Evolutionary conservation across 345 rosid species (phyloP).

Genomic region (Dovyalis caffra): DNA sequence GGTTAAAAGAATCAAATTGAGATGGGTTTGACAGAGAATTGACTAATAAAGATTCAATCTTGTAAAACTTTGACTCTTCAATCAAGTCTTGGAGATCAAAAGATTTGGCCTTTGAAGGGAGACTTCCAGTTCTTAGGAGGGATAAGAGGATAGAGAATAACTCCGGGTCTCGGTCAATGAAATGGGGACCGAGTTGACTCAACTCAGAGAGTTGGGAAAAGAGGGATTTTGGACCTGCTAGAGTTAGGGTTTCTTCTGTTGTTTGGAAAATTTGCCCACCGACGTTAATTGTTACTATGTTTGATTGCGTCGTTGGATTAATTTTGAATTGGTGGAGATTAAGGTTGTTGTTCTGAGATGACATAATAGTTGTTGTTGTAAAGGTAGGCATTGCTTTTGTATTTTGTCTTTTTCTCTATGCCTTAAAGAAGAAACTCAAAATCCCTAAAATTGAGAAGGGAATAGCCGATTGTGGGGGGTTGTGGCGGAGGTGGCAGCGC

Average conservation of each 20-base stretch:
- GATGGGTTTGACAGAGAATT: constrained; percentile 58
- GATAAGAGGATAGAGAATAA: constrained; percentile 73
- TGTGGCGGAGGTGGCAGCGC: not conserved
- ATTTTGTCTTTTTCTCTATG: not conserved
- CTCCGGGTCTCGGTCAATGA: constrained; percentile 88
- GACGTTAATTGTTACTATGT: constrained; percentile 52
- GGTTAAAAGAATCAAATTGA: constrained; percentile 74
- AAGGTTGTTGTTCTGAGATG: not conserved
- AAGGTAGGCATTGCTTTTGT: constrained; percentile 17
- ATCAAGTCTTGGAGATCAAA: constrained; percentile 67
- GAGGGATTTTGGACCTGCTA: constrained; percentile 64
- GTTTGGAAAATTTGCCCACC: constrained; percentile 85
- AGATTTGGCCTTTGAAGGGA: constrained; percentile 67
- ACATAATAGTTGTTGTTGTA: not conserved
- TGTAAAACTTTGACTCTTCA: constrained; percentile 74
- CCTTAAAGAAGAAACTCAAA: not conserved
- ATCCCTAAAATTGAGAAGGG: not conserved
- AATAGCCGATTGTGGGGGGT: not conserved
- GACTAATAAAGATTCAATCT: constrained; percentile 55
- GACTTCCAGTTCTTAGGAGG: constrained; percentile 69
- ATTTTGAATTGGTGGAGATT: not conserved
- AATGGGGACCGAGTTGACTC: constrained; percentile 34
- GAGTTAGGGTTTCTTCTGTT: constrained; percentile 62
- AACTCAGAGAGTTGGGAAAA: constrained; percentile 52
- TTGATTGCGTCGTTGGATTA: not conserved